Conservation (phyloP, 1,139 yeast species). For the Debaryomyces udenii region DNA sequence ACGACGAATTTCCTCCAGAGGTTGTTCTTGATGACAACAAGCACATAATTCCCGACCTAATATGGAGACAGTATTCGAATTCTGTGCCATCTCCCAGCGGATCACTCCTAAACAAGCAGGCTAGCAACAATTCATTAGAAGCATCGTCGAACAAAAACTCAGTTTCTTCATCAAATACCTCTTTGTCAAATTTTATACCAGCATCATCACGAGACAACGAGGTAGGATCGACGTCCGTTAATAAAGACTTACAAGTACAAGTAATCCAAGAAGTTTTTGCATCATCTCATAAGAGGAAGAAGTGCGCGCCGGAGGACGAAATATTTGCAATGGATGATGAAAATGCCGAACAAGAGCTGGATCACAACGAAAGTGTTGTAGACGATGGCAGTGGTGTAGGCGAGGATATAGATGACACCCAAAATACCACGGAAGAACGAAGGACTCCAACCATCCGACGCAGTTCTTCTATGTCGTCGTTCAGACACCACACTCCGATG, state of each 20-base stretch:
- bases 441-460: background rate
- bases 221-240: conserved; percentile 38
- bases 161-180: conserved; percentile 7
- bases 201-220: conserved; percentile 9
- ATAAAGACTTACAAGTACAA: conserved; percentile 44
- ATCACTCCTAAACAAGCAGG: conserved; percentile 12
- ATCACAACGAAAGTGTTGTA: background rate
- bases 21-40: conserved; percentile 86
- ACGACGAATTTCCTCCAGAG: conserved; percentile 60
- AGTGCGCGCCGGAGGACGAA: conserved; percentile 23
- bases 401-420: background rate
- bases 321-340: conserved; percentile 43
- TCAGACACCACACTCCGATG: conserved; percentile 12
- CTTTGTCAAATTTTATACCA: conserved; percentile 2
- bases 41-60: conserved; percentile 82
- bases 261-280: conserved; percentile 44
- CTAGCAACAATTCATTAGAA: background rate
- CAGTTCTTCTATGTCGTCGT: conserved; percentile 4
- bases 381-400: background rate
- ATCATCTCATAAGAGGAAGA: conserved; percentile 21
- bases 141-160: conserved; percentile 6
- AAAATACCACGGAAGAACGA: conserved; percentile 3
- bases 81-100: conserved; percentile 53
- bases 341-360: conserved; percentile 6
- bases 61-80: conserved; percentile 64